Evolutionary conservation across 106 monocot genomes (phyloP), one percentile per base, ranked within the genome.

Genomic region (Apostasia shenzhenica): DNA sequence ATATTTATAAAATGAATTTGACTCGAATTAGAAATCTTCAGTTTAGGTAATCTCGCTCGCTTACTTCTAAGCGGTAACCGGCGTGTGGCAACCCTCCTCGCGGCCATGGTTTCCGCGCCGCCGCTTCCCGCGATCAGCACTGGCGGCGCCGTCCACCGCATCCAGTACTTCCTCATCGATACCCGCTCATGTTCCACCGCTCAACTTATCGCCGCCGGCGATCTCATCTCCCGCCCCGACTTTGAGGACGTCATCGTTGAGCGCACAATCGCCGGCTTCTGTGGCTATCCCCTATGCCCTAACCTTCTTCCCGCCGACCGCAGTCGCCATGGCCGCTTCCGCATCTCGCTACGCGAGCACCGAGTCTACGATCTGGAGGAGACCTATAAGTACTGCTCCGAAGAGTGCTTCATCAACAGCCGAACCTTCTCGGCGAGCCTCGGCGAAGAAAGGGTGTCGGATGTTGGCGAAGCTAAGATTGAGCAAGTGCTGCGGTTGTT

Each of bases 301-400:
- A 80, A 88, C 8, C 78, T 76, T 0, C 13, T 66, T 4, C 54
- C 71, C 54, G 48, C 78, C 41, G 44, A 71, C 41, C 79, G 67
- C 37, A 61, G 54, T 4, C 77, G 66, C 42, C 68, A 47, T 43
- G 80, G 77, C 11, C 82, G 83, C 48, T 99, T 77, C 77, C 84
- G 80, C 63, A 72, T 99, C 48, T 80, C 93, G 14, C 87, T 99
- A 4, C 54, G 73, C 41, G 90, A 99, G 71, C 99, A 99, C 74
- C 68, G 78, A 26, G 90, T 99, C 14, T 99, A 90, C 68, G 90
- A 99, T 62, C 85, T 93, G 26, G 73, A 90, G 66, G 99, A 93
- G 59, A 74, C 76, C 41, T 72, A 70, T 61, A 85, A 75, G 37
- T 99, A 82, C 77, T 99, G 99, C 87, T 87, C 77, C 63, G 76